Conservation (phyloP, 129 eudicot species). For the Sambucus nigra region DNA sequence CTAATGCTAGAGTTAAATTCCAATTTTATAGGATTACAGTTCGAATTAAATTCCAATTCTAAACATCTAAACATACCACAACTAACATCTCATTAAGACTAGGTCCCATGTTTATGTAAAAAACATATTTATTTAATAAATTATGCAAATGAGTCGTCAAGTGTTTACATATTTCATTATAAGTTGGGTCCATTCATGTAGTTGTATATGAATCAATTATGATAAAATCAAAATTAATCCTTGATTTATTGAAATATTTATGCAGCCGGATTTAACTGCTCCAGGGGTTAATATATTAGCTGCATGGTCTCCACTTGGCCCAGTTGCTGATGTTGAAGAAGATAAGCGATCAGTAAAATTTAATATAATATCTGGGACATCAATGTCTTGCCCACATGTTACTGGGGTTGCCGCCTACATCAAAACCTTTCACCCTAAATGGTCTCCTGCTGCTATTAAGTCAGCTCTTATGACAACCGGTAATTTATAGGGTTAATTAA, state of each 20-base stretch:
- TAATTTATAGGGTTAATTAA: conserved; percentile 5
- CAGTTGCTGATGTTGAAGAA: background rate
- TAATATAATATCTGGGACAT: conserved; percentile 22
- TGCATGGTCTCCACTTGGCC: conserved; percentile 18
- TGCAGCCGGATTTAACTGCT: conserved; percentile 24
- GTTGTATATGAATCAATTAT: background rate
- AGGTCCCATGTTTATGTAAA: too few species aligned
- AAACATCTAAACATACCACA: too few species aligned
- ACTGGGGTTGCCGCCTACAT: conserved; percentile 25
- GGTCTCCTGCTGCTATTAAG: too few species aligned
- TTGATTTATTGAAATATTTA: too few species aligned
- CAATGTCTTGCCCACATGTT: conserved; percentile 28
- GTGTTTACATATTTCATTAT: too few species aligned
- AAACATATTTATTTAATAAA: too few species aligned
- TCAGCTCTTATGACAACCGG: conserved; percentile 30
- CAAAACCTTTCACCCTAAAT: conserved; percentile 18
- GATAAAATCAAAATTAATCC: too few species aligned
- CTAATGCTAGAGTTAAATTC: too few species aligned
- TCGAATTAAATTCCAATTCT: too few species aligned
- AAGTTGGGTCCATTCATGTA: background rate
- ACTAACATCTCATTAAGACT: too few species aligned
- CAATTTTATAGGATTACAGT: too few species aligned
- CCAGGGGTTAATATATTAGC: conserved; percentile 27
- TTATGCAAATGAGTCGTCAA: too few species aligned
- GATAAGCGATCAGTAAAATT: conserved; percentile 10